Evolutionary conservation across 176 grass and related monocot genomes (phyloP).

Genomic region (Aegilops speltoides): DNA sequence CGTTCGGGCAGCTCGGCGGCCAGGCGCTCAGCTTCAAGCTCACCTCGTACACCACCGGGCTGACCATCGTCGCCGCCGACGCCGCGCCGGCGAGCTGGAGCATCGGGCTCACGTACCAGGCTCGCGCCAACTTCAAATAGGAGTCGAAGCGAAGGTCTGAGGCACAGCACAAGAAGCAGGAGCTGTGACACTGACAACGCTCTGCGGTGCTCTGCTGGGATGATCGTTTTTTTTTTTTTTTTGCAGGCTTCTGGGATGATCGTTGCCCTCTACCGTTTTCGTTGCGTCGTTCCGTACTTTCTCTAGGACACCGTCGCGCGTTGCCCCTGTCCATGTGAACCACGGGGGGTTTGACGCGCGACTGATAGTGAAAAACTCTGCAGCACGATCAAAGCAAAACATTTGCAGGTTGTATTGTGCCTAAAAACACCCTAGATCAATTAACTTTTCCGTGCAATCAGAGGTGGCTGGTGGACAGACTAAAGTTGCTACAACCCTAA

Average conservation of each 20-base stretch:
- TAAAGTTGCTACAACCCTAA: neutral
- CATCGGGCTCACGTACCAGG: conserved; percentile 63
- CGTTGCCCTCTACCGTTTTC: neutral
- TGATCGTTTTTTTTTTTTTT: no score
- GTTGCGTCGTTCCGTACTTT: neutral
- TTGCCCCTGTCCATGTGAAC: conserved; percentile 40
- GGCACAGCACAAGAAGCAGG: neutral
- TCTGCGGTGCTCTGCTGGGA: neutral
- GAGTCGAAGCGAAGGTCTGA: neutral
- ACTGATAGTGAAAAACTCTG: neutral
- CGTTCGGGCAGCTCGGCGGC: conserved; percentile 57
- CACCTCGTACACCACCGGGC: conserved; percentile 56
- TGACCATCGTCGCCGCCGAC: conserved; percentile 49
- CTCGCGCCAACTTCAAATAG: conserved; percentile 58
- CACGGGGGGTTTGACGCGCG: conserved; percentile 37
- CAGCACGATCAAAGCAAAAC: conserved; percentile 1
- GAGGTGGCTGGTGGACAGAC: neutral
- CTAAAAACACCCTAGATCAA: neutral
- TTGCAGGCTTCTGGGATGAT: no score
- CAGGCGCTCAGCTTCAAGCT: conserved; percentile 70
- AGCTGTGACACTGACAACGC: neutral
- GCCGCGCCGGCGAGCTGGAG: conserved; percentile 61
- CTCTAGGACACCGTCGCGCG: neutral
- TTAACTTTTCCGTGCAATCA: neutral
- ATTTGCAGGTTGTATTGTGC: neutral